Base-by-base conservation (phyloP, 73 alveolate species). In the Paramecium primaurelia region DNA sequence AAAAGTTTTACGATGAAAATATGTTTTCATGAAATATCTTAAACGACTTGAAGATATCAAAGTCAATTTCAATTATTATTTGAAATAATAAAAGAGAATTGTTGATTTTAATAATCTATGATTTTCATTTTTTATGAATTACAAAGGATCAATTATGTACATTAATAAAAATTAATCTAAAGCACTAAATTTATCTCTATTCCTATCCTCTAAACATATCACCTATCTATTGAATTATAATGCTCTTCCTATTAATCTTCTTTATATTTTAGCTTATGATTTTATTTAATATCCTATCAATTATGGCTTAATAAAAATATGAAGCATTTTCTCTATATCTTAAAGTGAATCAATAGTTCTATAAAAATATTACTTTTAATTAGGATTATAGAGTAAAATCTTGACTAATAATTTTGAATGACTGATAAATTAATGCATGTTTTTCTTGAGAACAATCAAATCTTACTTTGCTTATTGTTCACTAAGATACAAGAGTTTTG, bases 1-100 rank as follows among this genome's bases (percentile, higher is more conserved):
- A 80, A 80, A 80, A 4, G 30, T 47, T 20, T 47, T 40, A 4
- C 11, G 28, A 45, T 44, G 71, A 26, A 80, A 80, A 47, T 80
- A 80, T 1, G 91, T 80, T 80, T 47, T 80, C 91, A 80, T 80
- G 16, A 80, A 80, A 42, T 44, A 80, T 18, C 91, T 80, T 44
- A 32, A 47, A 45, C 73, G 44, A 47, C 75, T 80, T 44, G 71
- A 80, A 7, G 91, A 45, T 18, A 80, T 80, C 8, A 80, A 26
- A 44, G 91, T 80, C 45, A 80, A 45, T 26, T 80, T 80, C 58
- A 80, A 49, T 44, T 80, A 44, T 20, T 80, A 49, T 47, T 80
- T 80, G 38, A 80, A 80, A 25, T 32, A 47, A 80, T 80, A 80
- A 80, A 80, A 80, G 20, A 80, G 30, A 0, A 80, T 44, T 80